These are phyloP conservation scores for Cryptosporidium felis DNA, from an alignment of 169 alveolate species.

Conservation along the genomic window DNA sequence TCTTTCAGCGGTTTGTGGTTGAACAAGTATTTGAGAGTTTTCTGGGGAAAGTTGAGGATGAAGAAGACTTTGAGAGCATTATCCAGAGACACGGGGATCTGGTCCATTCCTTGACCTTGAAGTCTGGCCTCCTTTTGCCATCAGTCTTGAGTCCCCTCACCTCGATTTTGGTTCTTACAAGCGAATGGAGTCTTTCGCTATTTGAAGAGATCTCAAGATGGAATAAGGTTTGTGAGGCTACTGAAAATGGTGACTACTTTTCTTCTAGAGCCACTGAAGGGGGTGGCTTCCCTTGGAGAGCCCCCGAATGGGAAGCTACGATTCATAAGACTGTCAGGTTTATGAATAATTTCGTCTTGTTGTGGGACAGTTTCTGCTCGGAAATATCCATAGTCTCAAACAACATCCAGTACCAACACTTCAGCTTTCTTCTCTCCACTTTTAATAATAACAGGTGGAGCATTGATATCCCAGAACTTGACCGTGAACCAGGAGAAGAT, in stretches of 20 bases:
- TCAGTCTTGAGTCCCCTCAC: conserved; percentile 30
- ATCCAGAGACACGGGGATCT: conserved; percentile 24
- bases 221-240: conserved; percentile 2
- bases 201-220: conserved; percentile 24
- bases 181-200: conserved; percentile 15
- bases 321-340: background rate
- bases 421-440: background rate
- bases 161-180: conserved; percentile 31
- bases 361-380: conserved; percentile 42
- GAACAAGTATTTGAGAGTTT: background rate
- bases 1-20: conserved; percentile 13
- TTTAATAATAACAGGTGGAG: conserved; percentile 33
- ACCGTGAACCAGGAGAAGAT: too few relatives aligned
- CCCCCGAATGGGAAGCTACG: background rate
- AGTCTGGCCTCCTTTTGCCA: conserved; percentile 22
- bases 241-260: background rate
- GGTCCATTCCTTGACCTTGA: conserved; percentile 12
- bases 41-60: conserved; percentile 6
- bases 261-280: background rate
- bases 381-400: conserved; percentile 42
- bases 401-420: conserved; percentile 50
- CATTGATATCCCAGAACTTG: conserved; percentile 12
- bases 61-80: conserved; percentile 21
- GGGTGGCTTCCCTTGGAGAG: background rate
- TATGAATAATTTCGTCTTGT: conserved; percentile 24